Base-by-base conservation (phyloP, 768 basidiomycete genomes). In the Lyophyllum decastes region DNA sequence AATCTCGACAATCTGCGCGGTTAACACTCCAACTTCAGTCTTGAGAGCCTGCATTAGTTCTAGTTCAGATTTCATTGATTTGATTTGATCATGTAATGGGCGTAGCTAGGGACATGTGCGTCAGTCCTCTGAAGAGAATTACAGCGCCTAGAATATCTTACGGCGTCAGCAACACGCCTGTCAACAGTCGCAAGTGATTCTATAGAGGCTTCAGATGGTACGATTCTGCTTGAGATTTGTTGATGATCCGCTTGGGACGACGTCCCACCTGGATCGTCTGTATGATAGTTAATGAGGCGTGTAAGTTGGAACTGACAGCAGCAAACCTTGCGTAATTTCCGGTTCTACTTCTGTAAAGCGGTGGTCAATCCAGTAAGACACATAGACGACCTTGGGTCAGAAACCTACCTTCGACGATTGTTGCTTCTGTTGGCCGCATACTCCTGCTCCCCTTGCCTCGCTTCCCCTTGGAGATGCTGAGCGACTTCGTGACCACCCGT, bases 401-500 rank as follows among this genome's bases (percentile, higher is more conserved):
- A 47, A 17, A 59, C 73, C 34, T 49, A 84, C 83, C 84, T 73
- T 84, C 83, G 50, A 68, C 69, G 24, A 90, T 90, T 4, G 83
- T 82, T 19, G 78, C 78, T 69, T 89, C 83, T 2, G 68, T 68
- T 1, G 80, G 80, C 57, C 82, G 82, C 34, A 79, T 67, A 22
- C 75, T 77, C 65, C 68, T 83, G 63, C 78, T 87, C 45, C 70
- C 72, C 67, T 78, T 89, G 33, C 73, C 70, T 60, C 81, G 78
- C 66, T 75, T 83, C 55, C 73, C 76, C 63, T 73, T 82, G 4
- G 81, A 74, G n/a, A 79, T 53, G 64, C 78, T 83, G 30, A 77
- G 63, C 0, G 88, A 81, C 67, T 81, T 87, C 8, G 89, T 90
- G 24, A 88, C 72, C 40, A 78, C 72, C 54, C 90, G 82, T 22